These are phyloP conservation scores for Sugiyamaella xylanicola DNA, from an alignment of 1,139 yeast species.

Conservation along the genomic window DNA sequence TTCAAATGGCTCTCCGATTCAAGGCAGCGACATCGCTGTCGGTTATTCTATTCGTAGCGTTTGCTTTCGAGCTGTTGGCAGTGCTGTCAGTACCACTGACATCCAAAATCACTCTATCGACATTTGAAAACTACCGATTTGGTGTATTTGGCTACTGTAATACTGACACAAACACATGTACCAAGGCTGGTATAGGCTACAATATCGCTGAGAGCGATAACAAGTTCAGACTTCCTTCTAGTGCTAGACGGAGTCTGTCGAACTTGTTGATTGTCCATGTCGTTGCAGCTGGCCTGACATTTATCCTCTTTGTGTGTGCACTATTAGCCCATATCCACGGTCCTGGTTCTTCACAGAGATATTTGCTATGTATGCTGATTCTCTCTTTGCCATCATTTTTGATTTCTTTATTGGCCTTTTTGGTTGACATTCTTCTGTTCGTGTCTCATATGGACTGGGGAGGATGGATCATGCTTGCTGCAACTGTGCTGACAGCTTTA, in stretches of 20 bases:
- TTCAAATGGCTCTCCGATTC: slow-evolving; percentile 30
- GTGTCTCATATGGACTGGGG: slow-evolving; percentile 56
- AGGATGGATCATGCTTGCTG: slow-evolving; percentile 55
- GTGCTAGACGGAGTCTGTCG: slow-evolving; percentile 67
- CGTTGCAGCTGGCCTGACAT: slow-evolving; percentile 76
- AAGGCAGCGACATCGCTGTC: slow-evolving; percentile 47
- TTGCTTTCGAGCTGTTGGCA: slow-evolving; percentile 56
- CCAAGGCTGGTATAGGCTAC: slow-evolving; percentile 55
- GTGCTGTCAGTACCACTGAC: slow-evolving; percentile 67
- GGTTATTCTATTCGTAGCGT: slow-evolving; percentile 50
- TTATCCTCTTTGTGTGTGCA: slow-evolving; percentile 49
- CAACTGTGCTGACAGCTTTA: slow-evolving; percentile 49
- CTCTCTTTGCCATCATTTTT: slow-evolving; percentile 52
- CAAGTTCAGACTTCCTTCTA: slow-evolving; percentile 53
- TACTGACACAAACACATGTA: slow-evolving; percentile 50
- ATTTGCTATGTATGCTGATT: slow-evolving; percentile 45
- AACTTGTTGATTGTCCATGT: slow-evolving; percentile 77
- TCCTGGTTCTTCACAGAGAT: slow-evolving; percentile 43
- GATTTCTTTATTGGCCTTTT: slow-evolving; percentile 52
- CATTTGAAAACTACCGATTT: slow-evolving; percentile 56
- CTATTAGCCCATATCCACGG: slow-evolving; percentile 46
- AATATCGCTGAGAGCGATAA: slow-evolving; percentile 38
- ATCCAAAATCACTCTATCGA: slow-evolving; percentile 51
- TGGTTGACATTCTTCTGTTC: slow-evolving; percentile 57
- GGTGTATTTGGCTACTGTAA: slow-evolving; percentile 89